Base-by-base conservation (phyloP, 2,329 filamentous ascomycete species). In the Paracamarosporium sp. region DNA sequence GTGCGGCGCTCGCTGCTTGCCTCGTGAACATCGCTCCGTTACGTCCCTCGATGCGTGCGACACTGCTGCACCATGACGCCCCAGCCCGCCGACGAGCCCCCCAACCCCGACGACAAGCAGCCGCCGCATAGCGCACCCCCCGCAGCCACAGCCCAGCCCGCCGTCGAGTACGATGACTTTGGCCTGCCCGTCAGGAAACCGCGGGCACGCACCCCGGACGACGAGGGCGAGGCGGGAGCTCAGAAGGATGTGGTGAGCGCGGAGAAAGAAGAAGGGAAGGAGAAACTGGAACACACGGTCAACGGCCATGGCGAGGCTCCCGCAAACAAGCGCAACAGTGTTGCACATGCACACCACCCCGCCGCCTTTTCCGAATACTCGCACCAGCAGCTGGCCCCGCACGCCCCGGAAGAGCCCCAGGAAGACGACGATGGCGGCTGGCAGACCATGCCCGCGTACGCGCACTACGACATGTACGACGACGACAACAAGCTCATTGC, bases 401-500 rank as follows among this genome's bases (percentile, higher is more conserved):
- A 86, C 15, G 61, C 82, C 6, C 71, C 65, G 5, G 57, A 70
- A 40, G 73, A 86, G 12, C 75, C 80, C 12, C 80, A 85, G 44
- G 79, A 82, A 12, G 77, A 85, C 3, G 90, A 91, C 20, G 82
- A 86, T 11, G 87, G 87, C 5, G 90, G 90, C n/a, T 99, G 95
- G 95, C 92, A 97, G 79, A 86, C 87, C 2, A 99, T 99, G 95
- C 95, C 94, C 1, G 88, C 95, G 1, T 92, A 93, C 70, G 95
- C 93, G 7, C 90, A 90, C 35, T 96, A 95, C 74, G 94, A 98
- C 77, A 90, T 97, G 65, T 99, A 98, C 76, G 92, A 99, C 73
- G 95, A 99, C 69, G 89, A 96, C 74, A 91, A 96, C 66, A 91
- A 86, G 64, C 83, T 99, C 27, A 84, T 99, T 63, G 95, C 95